These are phyloP conservation scores for Sorghum bicolor DNA, from an alignment of 176 grass and related monocot species.

Conservation along the genomic window DNA sequence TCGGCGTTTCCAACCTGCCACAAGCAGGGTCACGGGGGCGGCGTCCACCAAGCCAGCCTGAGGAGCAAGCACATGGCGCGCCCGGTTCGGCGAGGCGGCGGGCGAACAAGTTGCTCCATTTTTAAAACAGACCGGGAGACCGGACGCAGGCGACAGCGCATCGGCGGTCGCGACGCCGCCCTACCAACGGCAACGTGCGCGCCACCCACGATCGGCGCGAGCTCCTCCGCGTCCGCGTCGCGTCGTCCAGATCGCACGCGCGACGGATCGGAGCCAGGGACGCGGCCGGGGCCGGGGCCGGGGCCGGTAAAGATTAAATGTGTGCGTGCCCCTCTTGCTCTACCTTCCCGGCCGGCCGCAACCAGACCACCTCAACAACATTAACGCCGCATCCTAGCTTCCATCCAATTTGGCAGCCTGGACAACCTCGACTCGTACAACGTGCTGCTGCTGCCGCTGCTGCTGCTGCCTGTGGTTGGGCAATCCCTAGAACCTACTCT, in stretches of 20 bases:
- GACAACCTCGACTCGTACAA: neutral
- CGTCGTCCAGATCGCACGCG: neutral
- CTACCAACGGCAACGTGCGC: conserved; percentile 17
- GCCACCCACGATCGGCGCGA: conserved; percentile 3
- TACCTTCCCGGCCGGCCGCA: neutral
- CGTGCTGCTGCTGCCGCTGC: neutral
- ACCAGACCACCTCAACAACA: conserved; percentile 24
- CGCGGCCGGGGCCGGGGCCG: neutral
- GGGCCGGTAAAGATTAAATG: neutral
- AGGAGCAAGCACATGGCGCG: neutral
- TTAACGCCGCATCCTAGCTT: conserved; percentile 20
- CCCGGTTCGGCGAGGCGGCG: too few relatives aligned
- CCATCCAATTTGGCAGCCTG: conserved; percentile 15
- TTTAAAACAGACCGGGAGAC: neutral
- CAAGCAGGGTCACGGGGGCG: neutral
- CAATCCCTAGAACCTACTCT: neutral
- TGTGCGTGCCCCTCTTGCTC: neutral
- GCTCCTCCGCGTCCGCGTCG: too few relatives aligned
- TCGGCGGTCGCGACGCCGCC: conserved; percentile 22
- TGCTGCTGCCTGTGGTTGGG: neutral
- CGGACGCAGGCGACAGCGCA: conserved; percentile 28
- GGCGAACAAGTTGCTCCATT: neutral
- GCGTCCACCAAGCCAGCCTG: neutral
- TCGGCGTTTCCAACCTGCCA: neutral
- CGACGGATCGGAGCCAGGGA: neutral